Evolutionary conservation across 2,329 filamentous ascomycete species (phyloP).

Genomic region (Aphanocladium album): DNA sequence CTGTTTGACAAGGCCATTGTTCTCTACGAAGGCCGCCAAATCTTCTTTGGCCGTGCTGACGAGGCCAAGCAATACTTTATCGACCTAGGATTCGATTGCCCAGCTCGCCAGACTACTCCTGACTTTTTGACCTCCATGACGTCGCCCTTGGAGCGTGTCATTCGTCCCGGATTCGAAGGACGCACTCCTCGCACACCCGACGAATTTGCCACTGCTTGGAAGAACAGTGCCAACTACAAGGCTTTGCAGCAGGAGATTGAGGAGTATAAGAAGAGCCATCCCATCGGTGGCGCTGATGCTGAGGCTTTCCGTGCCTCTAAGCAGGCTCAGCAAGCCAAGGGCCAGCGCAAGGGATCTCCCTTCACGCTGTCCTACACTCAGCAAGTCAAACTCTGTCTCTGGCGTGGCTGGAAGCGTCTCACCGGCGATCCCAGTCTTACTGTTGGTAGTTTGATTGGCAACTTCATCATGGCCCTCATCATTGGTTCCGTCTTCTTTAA

Average conservation of each 20-base stretch:
- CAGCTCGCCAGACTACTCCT: slow-evolving; percentile 61
- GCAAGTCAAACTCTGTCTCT: slow-evolving; percentile 74
- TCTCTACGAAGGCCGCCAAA: slow-evolving; percentile 56
- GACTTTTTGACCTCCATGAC: slow-evolving; percentile 72
- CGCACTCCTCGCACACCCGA: slow-evolving; percentile 55
- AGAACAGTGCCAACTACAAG: slow-evolving; percentile 46
- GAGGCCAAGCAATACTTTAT: slow-evolving; percentile 61
- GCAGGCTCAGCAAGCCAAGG: slow-evolving; percentile 50
- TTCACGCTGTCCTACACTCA: slow-evolving; percentile 74
- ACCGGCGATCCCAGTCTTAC: slow-evolving; percentile 72
- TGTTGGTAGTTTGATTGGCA: slow-evolving; percentile 62
- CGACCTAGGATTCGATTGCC: slow-evolving; percentile 62
- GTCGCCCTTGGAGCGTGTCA: slow-evolving; percentile 49
- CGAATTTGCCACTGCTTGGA: slow-evolving; percentile 57
- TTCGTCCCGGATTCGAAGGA: slow-evolving; percentile 51
- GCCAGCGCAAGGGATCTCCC: slow-evolving; percentile 64
- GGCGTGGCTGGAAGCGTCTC: slow-evolving; percentile 74
- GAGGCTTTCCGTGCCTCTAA: slow-evolving; percentile 51
- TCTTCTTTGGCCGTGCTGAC: slow-evolving; percentile 57
- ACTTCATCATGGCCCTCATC: slow-evolving; percentile 71
- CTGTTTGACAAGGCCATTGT: slow-evolving; percentile 56
- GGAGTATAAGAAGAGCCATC: slow-evolving; percentile 48
- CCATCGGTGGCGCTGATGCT: slow-evolving; percentile 51
- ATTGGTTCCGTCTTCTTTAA: slow-evolving; percentile 80
- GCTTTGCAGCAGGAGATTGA: slow-evolving; percentile 51